Conservation (phyloP, 176 grass and related monocot genomes). For the Leersia perrieri region DNA sequence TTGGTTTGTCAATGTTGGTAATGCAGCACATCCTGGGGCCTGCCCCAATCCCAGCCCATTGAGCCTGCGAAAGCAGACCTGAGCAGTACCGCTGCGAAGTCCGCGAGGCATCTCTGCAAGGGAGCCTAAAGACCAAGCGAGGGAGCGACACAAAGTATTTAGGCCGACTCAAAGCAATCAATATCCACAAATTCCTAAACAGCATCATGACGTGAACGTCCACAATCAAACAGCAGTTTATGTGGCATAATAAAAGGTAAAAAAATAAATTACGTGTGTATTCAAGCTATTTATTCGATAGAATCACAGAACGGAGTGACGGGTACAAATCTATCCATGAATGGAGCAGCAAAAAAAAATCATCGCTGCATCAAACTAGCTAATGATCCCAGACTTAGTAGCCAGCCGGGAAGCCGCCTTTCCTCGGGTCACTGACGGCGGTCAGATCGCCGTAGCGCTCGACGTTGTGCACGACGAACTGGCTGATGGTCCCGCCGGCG, state of each 20-base stretch:
- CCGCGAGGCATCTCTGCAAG: too few species aligned
- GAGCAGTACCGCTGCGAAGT: too few species aligned
- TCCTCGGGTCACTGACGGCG: conserved; percentile 89
- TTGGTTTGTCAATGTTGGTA: too few species aligned
- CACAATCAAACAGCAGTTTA: neutral
- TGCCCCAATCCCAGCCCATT: too few species aligned
- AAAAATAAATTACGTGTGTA: too few species aligned
- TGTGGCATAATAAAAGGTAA: too few species aligned
- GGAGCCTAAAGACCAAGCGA: too few species aligned
- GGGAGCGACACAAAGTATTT: too few species aligned
- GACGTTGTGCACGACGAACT: conserved; percentile 67
- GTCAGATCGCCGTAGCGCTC: conserved; percentile 50
- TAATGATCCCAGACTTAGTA: conserved; percentile 38
- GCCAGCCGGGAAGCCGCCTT: conserved; percentile 89
- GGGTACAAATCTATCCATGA: neutral
- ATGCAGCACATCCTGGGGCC: too few species aligned
- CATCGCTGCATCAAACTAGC: neutral
- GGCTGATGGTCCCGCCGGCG: conserved; percentile 84
- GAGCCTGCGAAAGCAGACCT: too few species aligned
- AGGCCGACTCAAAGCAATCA: too few species aligned
- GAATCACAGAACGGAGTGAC: neutral
- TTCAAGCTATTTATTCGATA: neutral
- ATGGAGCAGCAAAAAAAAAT: neutral
- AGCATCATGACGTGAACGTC: neutral
- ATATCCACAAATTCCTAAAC: too few species aligned